Conservation (phyloP, 768 basidiomycete genomes). For the Harrya chromipes region DNA sequence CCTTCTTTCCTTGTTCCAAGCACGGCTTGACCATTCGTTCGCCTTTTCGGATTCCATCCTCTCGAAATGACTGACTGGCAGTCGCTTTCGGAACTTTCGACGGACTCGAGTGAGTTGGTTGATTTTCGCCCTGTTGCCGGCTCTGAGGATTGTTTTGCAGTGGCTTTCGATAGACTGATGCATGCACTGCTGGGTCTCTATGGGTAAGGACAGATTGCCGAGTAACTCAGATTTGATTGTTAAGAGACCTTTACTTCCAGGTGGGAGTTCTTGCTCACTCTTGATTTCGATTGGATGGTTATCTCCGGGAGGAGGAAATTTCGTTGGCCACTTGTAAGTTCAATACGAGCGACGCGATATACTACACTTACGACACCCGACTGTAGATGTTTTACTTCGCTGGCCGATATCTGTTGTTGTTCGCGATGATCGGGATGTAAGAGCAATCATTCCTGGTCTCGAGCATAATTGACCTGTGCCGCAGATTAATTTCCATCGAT, state of each 20-base stretch:
- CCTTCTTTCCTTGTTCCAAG: background rate
- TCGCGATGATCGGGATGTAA: constrained; percentile 47
- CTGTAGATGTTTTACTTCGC: constrained; percentile 43
- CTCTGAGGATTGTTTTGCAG: constrained; percentile 19
- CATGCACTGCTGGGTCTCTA: constrained; percentile 45
- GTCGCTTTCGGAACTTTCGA: constrained; percentile 36
- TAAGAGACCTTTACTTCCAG: constrained; percentile 17
- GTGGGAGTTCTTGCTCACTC: constrained; percentile 44
- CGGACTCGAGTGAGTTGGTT: constrained; percentile 34
- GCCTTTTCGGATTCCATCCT: background rate
- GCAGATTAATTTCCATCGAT: constrained; percentile 36
- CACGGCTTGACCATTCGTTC: background rate
- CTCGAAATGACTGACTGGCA: constrained; percentile 40
- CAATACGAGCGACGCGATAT: background rate
- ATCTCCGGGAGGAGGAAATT: constrained; percentile 41
- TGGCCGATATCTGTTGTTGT: constrained; percentile 43
- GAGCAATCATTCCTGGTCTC: constrained; percentile 4
- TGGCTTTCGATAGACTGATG: constrained; percentile 39
- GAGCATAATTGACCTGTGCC: background rate
- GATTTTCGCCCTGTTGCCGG: background rate
- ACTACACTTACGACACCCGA: constrained; percentile 5
- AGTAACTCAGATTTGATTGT: background rate
- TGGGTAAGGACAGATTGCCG: constrained; percentile 32
- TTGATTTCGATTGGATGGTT: constrained; percentile 42
- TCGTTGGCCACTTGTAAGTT: constrained; percentile 47